A percentile compares a stretch with the other conserved stretches of the same genome.
phyloP scores from a whole-genome alignment of 371 early-diverging fungal species.

The Mortierella sp. region DNA sequence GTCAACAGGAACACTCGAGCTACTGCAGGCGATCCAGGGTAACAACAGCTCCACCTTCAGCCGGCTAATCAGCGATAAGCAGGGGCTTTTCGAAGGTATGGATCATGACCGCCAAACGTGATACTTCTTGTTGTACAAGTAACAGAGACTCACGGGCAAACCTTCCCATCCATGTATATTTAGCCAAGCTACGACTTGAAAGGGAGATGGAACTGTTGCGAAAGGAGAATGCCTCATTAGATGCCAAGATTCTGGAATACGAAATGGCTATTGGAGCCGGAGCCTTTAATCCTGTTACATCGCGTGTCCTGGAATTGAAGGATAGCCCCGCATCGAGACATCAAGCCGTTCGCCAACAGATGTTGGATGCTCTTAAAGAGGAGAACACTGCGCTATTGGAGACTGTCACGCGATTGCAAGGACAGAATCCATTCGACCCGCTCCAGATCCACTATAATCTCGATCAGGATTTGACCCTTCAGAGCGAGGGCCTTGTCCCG shows the following conservation, averaged over 20 bases:
- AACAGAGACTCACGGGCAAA: no score
- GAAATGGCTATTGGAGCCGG: conserved; percentile 74
- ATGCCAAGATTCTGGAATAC: conserved; percentile 53
- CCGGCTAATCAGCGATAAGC: conserved; percentile 21
- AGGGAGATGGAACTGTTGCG: conserved; percentile 49
- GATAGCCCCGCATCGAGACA: conserved; percentile 80
- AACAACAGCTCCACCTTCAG: conserved; percentile 4
- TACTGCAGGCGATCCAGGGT: conserved; percentile 25
- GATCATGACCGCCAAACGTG: neutral
- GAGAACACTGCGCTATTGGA: conserved; percentile 69
- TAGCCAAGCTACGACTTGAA: conserved; percentile 34
- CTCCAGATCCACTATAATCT: conserved; percentile 8
- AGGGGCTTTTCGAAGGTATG: conserved; percentile 32
- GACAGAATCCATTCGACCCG: conserved; percentile 1
- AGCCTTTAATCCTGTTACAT: conserved; percentile 66
- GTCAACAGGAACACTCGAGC: neutral
- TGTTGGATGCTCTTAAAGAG: conserved; percentile 63
- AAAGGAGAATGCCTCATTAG: conserved; percentile 51
- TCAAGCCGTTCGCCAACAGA: conserved; percentile 70
- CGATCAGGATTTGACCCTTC: conserved; percentile 17
- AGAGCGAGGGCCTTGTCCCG: conserved; percentile 54
- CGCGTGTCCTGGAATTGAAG: conserved; percentile 72
- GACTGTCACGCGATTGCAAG: conserved; percentile 38
- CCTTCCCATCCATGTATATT: neutral
- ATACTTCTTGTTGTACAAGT: no score